Conservation (phyloP, 2,329 filamentous ascomycete species). For the Neofusicoccum umdonicola region DNA sequence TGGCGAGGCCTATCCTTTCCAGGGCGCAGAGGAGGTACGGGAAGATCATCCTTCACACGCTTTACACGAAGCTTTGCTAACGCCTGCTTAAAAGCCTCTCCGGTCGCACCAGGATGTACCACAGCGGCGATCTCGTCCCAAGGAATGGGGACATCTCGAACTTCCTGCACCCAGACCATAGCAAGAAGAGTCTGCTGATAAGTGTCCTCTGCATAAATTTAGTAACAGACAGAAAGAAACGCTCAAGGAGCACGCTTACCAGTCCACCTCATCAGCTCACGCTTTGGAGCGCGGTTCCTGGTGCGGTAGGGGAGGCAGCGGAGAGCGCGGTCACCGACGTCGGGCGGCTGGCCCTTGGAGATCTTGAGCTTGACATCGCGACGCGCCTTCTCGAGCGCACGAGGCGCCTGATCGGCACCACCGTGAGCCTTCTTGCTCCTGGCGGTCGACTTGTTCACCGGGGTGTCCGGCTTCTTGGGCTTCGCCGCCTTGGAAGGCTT, state of each 20-base stretch:
- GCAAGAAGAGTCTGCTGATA: neutral
- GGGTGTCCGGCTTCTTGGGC: neutral
- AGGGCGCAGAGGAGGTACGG: constrained; percentile 3
- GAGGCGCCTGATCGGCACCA: neutral
- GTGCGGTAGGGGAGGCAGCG: constrained; percentile 4
- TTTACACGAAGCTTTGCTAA: neutral
- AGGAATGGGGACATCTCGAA: neutral
- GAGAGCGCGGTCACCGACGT: neutral
- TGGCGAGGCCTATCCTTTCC: neutral
- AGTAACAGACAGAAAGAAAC: neutral
- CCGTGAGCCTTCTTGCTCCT: neutral
- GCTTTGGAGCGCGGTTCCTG: neutral
- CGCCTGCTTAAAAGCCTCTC: constrained; percentile 13
- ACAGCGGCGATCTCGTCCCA: constrained; percentile 7
- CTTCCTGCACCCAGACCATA: neutral
- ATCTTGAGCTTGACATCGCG: neutral
- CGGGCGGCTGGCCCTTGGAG: neutral
- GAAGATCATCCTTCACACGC: neutral
- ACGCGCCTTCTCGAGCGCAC: neutral
- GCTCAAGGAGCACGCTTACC: neutral
- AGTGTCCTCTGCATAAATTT: neutral
- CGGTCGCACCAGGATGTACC: constrained; percentile 11
- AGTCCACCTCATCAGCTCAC: constrained; percentile 6
- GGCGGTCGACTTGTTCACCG: neutral
- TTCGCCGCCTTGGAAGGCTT: neutral